Conservation (phyloP, 2,329 filamentous ascomycete genomes). For the Coniochaeta pulveracea region DNA sequence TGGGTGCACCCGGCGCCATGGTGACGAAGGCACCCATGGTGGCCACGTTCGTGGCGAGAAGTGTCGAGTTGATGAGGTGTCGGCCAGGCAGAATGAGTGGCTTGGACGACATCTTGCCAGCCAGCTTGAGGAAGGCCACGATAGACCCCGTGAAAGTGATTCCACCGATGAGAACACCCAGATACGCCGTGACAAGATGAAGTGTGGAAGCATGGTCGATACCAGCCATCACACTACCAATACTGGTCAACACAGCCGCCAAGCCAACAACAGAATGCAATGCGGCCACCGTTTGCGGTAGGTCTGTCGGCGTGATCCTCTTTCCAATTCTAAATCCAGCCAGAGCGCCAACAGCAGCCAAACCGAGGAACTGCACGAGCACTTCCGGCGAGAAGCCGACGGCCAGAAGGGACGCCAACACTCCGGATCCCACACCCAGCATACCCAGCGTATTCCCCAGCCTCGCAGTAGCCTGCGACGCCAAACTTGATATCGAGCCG, state of each 20-base stretch:
- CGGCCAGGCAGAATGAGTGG: conserved; percentile 63
- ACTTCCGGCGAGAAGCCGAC: conserved; percentile 73
- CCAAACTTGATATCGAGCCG: conserved; percentile 68
- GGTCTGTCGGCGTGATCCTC: conserved; percentile 75
- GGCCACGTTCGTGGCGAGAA: conserved; percentile 66
- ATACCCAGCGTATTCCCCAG: conserved; percentile 82
- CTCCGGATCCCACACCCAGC: conserved; percentile 71
- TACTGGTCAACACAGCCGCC: conserved; percentile 78
- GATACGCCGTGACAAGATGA: conserved; percentile 76
- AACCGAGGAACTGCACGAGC: conserved; percentile 65
- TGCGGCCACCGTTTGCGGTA: conserved; percentile 82
- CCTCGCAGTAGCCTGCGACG: conserved; percentile 71
- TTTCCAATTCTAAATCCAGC: conserved; percentile 65
- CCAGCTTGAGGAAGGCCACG: conserved; percentile 80
- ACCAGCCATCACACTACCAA: conserved; percentile 72
- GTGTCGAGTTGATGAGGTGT: conserved; percentile 62
- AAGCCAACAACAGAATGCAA: conserved; percentile 85
- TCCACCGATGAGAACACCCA: conserved; percentile 77
- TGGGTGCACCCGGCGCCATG: conserved; percentile 67
- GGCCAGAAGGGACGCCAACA: conserved; percentile 70
- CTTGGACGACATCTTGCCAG: conserved; percentile 69
- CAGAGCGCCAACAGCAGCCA: conserved; percentile 62
- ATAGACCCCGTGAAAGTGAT: conserved; percentile 88
- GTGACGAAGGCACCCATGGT: conserved; percentile 79
- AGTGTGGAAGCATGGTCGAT: conserved; percentile 61